A percentile compares a stretch with the other conserved stretches of the same genome.
Evolutionary conservation across 371 early-diverging fungal species (phyloP).

Genomic region (Vairimorpha apis): DNA sequence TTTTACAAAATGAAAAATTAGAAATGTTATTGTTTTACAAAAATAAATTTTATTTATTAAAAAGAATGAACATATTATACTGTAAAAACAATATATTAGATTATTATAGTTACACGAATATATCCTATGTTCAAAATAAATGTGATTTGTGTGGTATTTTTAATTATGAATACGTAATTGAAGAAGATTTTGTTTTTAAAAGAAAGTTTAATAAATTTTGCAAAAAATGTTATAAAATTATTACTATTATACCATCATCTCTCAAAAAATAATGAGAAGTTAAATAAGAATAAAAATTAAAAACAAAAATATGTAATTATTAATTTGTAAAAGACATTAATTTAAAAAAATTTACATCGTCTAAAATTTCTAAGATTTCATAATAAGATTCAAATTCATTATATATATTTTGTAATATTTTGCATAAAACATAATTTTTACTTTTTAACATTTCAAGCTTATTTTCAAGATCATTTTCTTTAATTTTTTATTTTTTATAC

Average conservation of each 20-base stretch:
- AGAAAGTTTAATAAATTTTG: slow-evolving; percentile 8
- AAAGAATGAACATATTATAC: neutral
- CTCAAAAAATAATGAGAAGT: too few species aligned
- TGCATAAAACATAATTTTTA: neutral
- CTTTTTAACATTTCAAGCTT: neutral
- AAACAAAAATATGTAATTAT: too few species aligned
- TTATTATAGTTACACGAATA: slow-evolving; percentile 2
- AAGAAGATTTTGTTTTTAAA: neutral
- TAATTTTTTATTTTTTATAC: neutral
- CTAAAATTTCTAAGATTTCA: neutral
- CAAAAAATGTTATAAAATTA: neutral
- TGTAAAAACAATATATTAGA: neutral
- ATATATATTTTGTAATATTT: neutral
- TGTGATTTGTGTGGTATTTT: neutral
- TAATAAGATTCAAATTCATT: neutral
- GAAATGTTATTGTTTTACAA: neutral
- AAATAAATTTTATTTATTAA: neutral
- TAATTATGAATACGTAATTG: neutral
- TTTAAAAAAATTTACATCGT: too few species aligned
- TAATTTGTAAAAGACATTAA: too few species aligned
- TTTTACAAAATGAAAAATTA: neutral
- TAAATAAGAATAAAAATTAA: too few species aligned
- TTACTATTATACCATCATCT: neutral
- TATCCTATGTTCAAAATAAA: neutral
- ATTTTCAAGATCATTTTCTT: neutral